Base-by-base conservation (phyloP, 2,329 filamentous ascomycete species). In the Claviceps maximensis region DNA sequence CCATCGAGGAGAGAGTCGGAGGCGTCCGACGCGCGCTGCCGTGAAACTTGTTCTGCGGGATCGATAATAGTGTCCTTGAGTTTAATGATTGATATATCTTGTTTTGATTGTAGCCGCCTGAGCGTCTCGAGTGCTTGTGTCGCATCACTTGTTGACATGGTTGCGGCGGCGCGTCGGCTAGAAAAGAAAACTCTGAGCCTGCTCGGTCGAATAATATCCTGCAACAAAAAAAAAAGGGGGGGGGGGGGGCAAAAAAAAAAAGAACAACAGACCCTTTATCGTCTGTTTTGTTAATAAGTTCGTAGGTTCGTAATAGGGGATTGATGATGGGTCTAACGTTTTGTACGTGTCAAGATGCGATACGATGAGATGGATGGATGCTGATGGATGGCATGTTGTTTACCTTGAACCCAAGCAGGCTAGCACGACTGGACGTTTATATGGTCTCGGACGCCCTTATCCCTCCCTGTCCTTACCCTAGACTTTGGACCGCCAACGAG, bases 11-110 rank as follows among this genome's bases (percentile, higher is more conserved):
- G 76, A 56, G 80, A 71, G 58, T 75, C 77, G 36, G 86, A 89
- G 47, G 82, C 80, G 67, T 93, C 87, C 4, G 88, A 94, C 33
- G 76, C 82, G 57, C 85, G 76, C 55, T 78, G 77, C 56, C 64
- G 61, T 10, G 62, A 53, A 65, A 69, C 63, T 58, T 67, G 61
- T 41, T 61, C 60, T 50, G 57, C 69, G 50, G 78, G 74, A 47
- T 77, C 76, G 42, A 79, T 78, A 49, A 91, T 82, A 36, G 86
- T 83, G 62, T 89, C 86, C 64, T 84, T 86, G 61, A 93, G 81
- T 59, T 80, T 82, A 59, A 91, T 74, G 60, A 94, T 88, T 51
- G 84, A 83, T 56, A 93, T 75, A 58, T 85, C 78, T 50, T 82
- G 75, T 53, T 75, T 64, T 27, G 71, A 66, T 57, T 82, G 76